Base-by-base conservation (phyloP, 1,139 yeast species). In the Yamadazyma diddensiae region DNA sequence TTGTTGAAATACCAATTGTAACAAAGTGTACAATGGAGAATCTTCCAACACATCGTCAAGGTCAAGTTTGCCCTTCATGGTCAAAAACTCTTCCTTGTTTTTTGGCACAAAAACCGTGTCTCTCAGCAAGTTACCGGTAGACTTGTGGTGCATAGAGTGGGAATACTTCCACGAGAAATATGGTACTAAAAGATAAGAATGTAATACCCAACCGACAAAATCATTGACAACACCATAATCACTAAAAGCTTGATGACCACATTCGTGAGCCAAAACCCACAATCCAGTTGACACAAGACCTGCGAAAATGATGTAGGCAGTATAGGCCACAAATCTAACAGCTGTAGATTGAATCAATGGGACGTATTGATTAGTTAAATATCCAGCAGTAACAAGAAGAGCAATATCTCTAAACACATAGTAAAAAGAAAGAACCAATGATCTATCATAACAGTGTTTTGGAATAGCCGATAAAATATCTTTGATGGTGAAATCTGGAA, bases 221-320 rank as follows among this genome's bases (percentile, higher is more conserved):
- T 77, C 81, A 46, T 77, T 77, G 39, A 77, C 67, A 61, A 60
- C 59, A 21, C 68, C 72, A 50, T 73, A 75, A 49, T 74, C 79
- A 34, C 75, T 63, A 50, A 77, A 77, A 10, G 82, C 82, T 49
- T 71, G 77, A 50, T 77, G 82, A 35, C 82, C 82, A 67, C 82
- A 77, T 52, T 77, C 82, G 50, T 77, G 82, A 27, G 82, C 81
- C 55, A 77, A 52, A 35, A 77, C 75, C 82, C 82, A 77, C 26
- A 76, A 43, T 30, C 83, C 82, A 23, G 78, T 73, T 8, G 67
- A 70, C 39, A 70, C 62, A 34, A 71, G 57, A 21, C 77, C 76
- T 40, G 65, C 59, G 35, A 57, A 49, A 47, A 60, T 59, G 30
- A 65, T 54, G 38, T 71, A 80, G 22, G 54, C 59, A 29, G 68